Evolutionary conservation across 192 early-diverging fungal species (phyloP).

Genomic region (Glomus cerebriforme): DNA sequence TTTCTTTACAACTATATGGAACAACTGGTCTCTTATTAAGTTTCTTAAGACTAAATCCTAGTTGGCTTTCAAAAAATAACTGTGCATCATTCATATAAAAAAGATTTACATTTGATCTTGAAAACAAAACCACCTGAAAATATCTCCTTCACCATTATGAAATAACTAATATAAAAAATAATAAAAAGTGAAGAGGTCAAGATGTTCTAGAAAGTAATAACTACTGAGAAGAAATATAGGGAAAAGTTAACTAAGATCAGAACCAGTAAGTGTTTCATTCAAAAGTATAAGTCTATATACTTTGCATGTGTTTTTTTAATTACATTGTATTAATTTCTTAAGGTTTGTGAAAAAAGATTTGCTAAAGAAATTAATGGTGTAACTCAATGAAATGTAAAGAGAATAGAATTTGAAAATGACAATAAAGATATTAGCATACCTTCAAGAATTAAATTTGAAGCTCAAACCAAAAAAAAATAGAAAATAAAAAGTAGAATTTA

Average conservation of each 20-base stretch:
- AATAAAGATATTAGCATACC: conserved; percentile 7
- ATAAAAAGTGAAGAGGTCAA: conserved; percentile 22
- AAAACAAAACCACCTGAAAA: background rate
- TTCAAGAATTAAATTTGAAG: conserved; percentile 17
- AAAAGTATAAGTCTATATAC: conserved; percentile 21
- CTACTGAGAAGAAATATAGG: conserved; percentile 14
- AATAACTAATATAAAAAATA: conserved; percentile 30
- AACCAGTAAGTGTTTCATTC: conserved; percentile 27
- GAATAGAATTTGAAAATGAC: conserved; percentile 16
- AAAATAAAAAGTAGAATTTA: background rate
- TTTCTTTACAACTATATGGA: conserved; percentile 25
- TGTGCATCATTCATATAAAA: conserved; percentile 22
- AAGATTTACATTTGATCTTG: conserved; percentile 24
- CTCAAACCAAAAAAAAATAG: background rate
- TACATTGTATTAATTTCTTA: conserved; percentile 12
- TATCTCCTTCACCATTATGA: conserved; percentile 22
- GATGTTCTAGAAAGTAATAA: conserved; percentile 26
- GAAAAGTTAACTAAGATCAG: conserved; percentile 20
- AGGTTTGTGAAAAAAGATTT: conserved; percentile 19
- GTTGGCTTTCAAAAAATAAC: conserved; percentile 2
- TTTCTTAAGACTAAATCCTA: conserved; percentile 29
- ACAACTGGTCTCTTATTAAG: conserved; percentile 18
- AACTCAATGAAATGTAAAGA: conserved; percentile 17
- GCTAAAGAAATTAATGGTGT: conserved; percentile 7
- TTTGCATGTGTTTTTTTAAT: conserved; percentile 26